Conservation (phyloP, 306 rosid genomes). For the Castanopsis chinensis region DNA sequence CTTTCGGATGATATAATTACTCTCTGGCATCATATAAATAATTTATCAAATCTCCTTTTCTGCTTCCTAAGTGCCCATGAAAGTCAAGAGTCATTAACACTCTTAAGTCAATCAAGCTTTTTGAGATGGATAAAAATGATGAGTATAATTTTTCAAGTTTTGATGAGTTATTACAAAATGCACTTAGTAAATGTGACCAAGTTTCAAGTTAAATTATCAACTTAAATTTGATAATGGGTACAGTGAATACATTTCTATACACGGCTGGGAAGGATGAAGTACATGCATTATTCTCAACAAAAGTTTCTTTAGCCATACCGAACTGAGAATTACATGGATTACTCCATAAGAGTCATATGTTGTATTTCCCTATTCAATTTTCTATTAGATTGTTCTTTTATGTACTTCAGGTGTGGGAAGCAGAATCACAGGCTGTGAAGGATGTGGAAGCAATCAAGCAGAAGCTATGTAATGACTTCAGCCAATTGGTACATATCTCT, state of each 20-base stretch:
- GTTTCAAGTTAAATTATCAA: background rate
- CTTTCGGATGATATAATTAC: background rate
- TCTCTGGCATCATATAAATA: background rate
- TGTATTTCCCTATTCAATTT: background rate
- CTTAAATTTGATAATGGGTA: background rate
- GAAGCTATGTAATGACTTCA: slow-evolving; percentile 85
- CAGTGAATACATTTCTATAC: background rate
- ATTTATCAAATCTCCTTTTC: background rate
- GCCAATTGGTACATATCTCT: slow-evolving; percentile 57
- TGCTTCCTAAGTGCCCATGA: background rate
- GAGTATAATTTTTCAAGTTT: background rate
- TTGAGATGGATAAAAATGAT: background rate
- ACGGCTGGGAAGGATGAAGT: background rate
- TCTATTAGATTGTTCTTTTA: slow-evolving; percentile 13
- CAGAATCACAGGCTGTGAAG: slow-evolving; percentile 57
- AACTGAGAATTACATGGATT: background rate
- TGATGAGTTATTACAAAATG: background rate
- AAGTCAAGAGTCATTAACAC: background rate
- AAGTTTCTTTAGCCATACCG: background rate
- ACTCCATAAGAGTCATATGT: background rate
- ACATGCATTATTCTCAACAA: background rate
- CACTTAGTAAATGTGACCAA: background rate
- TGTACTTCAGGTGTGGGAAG: slow-evolving; percentile 67
- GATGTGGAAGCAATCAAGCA: slow-evolving; percentile 82
- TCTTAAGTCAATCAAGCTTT: background rate